Conservation (phyloP, 2,329 filamentous ascomycete genomes). For the Capronia epimyces region DNA sequence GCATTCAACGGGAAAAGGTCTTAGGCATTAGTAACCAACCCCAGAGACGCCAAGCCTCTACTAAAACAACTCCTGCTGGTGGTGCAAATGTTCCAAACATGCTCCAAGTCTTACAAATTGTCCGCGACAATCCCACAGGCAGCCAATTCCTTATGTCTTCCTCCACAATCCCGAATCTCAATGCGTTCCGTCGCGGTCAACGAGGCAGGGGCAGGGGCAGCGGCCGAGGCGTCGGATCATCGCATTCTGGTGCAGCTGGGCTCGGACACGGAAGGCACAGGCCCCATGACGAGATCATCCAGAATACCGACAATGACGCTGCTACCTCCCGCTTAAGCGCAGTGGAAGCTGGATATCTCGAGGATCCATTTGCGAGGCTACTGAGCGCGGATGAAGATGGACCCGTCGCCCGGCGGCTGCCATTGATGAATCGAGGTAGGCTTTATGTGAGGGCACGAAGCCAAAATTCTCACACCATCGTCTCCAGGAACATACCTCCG, state of each 20-base stretch:
- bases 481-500: conserved; percentile 79
- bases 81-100: too few relatives aligned
- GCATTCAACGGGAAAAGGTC: too few relatives aligned
- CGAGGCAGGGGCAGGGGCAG: conserved; percentile 45
- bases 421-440: conserved; percentile 88
- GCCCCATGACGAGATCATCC: conserved; percentile 63
- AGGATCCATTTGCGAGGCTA: conserved; percentile 67
- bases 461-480: conserved; percentile 10
- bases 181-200: conserved; percentile 51
- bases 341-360: conserved; percentile 75
- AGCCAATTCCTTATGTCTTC: conserved; percentile 57
- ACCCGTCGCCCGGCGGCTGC: conserved; percentile 59
- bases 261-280: conserved; percentile 16
- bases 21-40: too few relatives aligned
- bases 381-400: conserved; percentile 43
- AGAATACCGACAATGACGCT: conserved; percentile 87
- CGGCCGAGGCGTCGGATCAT: conserved; percentile 39
- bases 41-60: too few relatives aligned
- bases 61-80: too few relatives aligned
- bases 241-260: conserved; percentile 33
- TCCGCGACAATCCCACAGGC: too few relatives aligned
- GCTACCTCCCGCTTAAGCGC: conserved; percentile 84
- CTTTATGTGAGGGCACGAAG: not conserved
- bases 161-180: conserved; percentile 72
- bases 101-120: too few relatives aligned